These are phyloP conservation scores for Alisma plantagoaquatica DNA, from an alignment of 106 monocot species.

Conservation along the genomic window DNA sequence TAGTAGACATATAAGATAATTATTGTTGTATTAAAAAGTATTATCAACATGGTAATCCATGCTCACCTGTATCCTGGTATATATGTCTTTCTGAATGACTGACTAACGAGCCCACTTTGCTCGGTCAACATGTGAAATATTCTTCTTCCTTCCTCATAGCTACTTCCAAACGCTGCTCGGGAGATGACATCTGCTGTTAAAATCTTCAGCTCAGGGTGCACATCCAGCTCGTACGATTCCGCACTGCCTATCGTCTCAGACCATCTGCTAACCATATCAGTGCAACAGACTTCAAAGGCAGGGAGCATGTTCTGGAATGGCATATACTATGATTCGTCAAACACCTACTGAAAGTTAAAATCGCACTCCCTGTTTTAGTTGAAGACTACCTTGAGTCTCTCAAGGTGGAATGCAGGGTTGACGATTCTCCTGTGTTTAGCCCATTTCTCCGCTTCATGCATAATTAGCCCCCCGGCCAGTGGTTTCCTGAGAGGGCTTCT, in stretches of 20 bases:
- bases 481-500: not conserved
- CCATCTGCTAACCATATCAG: no score
- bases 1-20: no score
- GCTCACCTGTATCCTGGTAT: slow-evolving; percentile 48
- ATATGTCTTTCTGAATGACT: slow-evolving; percentile 57
- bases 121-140: slow-evolving; percentile 50
- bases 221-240: no score
- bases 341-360: no score
- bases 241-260: no score
- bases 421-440: not conserved
- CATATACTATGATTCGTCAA: no score
- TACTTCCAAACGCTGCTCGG: not conserved
- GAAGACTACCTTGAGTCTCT: not conserved
- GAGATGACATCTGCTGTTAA: not conserved
- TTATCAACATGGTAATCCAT: no score
- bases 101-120: slow-evolving; percentile 54
- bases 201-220: no score
- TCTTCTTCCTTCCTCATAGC: slow-evolving; percentile 6
- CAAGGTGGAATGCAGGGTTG: not conserved
- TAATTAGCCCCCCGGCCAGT: not conserved
- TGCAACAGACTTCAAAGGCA: no score
- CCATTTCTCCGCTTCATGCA: not conserved
- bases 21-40: no score
- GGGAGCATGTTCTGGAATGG: no score
- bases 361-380: no score